Evolutionary conservation across 371 early-diverging fungal genomes (phyloP), one percentile per base, ranked within the genome.

Genomic region (Mortierella sp.): DNA sequence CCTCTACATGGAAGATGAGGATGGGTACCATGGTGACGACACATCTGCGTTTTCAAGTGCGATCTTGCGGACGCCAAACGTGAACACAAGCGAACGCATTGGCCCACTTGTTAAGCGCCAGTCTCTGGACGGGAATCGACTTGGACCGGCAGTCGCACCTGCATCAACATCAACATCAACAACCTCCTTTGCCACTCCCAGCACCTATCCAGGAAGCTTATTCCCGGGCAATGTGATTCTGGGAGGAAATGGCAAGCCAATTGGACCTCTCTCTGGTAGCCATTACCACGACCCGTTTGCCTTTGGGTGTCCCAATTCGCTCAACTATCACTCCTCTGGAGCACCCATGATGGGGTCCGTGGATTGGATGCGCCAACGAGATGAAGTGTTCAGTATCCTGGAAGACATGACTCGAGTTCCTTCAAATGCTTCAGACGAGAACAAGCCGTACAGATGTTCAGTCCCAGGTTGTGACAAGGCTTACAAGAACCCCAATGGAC

Each of bases 401-500:
- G 73, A 72, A 10, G 67, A 72, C 43, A 60, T 72, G 62, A 54
- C 73, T 34, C 50, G 55, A 21, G 22, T 31, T 14, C 48, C 62
- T 2, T 46, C 52, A 1, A 68, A 57, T 14, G 24, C 57, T 5
- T 34, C 43, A 10, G 59, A 46, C 8, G 72, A 56, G 17, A 83
- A 86, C 60, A 90, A 88, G 77, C 91, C 91, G 2, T 88, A 90
- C 80, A 80, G 86, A 29, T 97, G 98, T 76, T 80, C 87, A 1
- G 82, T 95, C 9, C 71, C 64, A 21, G 91, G 90, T 8, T 96
- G 97, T 77, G 91, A 90, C 54, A 96, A 95, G 78, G 80, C 90
- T 7, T 98, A 97, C 84, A 96, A 96, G 79, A 98, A 97, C 81
- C 86, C 94, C 22, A 97, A 96, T 70, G 98, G 98, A n/a, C 85